Percentiles rank a stretch among this genome's conserved stretches.
phyloP scores from a whole-genome alignment of 441 rosid species.

The Aleurites moluccanus region DNA sequence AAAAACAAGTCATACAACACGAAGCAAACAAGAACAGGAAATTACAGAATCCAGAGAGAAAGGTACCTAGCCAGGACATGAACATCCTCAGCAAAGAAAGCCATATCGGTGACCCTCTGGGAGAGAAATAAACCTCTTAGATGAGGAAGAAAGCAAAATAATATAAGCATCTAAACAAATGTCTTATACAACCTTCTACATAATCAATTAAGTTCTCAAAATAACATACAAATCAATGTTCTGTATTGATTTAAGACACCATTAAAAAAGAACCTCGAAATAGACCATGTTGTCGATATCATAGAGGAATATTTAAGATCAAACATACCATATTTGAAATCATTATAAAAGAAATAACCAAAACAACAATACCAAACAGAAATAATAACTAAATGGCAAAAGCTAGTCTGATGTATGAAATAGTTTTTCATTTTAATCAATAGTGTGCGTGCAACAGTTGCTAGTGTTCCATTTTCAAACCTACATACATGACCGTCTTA shows the following conservation, averaged over 20 bases:
- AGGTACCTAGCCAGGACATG: conserved; percentile 46
- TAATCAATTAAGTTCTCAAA: conserved; percentile 3
- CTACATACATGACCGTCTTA: not conserved
- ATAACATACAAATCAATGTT: not conserved
- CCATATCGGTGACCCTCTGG: conserved; percentile 84
- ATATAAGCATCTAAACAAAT: not conserved
- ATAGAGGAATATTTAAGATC: not conserved
- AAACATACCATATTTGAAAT: not conserved
- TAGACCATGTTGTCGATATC: not conserved
- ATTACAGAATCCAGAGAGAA: conserved; percentile 21
- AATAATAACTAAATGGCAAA: not conserved
- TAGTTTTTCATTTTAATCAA: not conserved
- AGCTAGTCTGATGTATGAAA: not conserved
- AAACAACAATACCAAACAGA: not conserved
- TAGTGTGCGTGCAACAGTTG: not conserved
- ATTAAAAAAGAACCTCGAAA: too few species aligned
- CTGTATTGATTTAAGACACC: not conserved
- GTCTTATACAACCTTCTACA: not conserved
- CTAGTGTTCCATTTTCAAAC: not conserved
- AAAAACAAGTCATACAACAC: conserved; percentile 20
- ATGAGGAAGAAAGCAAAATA: conserved; percentile 10
- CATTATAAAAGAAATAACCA: not conserved
- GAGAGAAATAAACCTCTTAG: conserved; percentile 20
- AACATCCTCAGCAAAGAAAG: conserved; percentile 35
- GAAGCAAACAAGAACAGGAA: conserved; percentile 10